Percentiles rank a stretch among this genome's conserved stretches.
These are phyloP conservation scores for Geum urbanum DNA, from an alignment of 306 rosid species.

Conservation along the genomic window DNA sequence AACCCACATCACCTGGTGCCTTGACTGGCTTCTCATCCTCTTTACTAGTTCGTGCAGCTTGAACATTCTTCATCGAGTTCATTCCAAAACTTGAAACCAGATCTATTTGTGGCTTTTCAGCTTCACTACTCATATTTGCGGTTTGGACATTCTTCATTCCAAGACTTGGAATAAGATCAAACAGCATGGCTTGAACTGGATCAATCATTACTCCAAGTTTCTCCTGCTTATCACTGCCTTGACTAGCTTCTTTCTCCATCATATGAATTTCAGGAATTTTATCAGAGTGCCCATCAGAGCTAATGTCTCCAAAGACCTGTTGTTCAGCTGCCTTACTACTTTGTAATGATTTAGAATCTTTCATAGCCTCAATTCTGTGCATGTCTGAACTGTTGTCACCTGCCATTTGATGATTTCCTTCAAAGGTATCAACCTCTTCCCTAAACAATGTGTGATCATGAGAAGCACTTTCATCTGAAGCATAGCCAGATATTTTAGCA, in stretches of 20 bases:
- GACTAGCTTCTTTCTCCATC: constrained; percentile 27
- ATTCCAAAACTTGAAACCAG: constrained; percentile 32
- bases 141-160: constrained; percentile 37
- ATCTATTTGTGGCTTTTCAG: constrained; percentile 34
- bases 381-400: constrained; percentile 23
- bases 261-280: constrained; percentile 35
- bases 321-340: constrained; percentile 20
- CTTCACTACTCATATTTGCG: constrained; percentile 13
- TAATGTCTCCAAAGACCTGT: constrained; percentile 26
- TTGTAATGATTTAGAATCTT: constrained; percentile 29
- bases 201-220: constrained; percentile 44
- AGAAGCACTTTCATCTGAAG: constrained; percentile 53
- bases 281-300: constrained; percentile 15
- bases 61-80: constrained; percentile 66
- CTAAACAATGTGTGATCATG: constrained; percentile 25
- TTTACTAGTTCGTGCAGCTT: background rate
- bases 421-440: constrained; percentile 25
- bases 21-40: constrained; percentile 41
- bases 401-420: constrained; percentile 18
- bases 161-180: constrained; percentile 80
- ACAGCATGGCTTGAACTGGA: constrained; percentile 81
- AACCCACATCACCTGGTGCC: constrained; percentile 28
- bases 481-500: constrained; percentile 58
- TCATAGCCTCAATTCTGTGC: constrained; percentile 18
- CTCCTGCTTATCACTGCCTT: constrained; percentile 26